Evolutionary conservation across 2,329 filamentous ascomycete species (phyloP).

Genomic region (Elsinoe fawcettii): DNA sequence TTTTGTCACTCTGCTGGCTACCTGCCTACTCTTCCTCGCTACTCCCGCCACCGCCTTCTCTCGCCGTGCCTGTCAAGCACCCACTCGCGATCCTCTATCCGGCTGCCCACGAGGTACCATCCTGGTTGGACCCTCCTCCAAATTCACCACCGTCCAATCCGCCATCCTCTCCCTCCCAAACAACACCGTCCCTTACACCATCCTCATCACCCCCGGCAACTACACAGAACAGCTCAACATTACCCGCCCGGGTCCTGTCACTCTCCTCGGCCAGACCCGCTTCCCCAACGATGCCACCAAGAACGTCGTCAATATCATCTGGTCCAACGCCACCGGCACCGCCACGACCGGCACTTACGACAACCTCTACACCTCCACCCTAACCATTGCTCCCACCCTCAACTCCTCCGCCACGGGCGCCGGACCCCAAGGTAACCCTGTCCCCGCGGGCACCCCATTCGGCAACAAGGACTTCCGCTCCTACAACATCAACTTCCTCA

Average conservation of each 20-base stretch:
- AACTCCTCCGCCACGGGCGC: conserved; percentile 55
- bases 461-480: conserved; percentile 56
- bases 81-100: conserved; percentile 30
- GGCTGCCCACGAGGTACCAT: conserved; percentile 33
- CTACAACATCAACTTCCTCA: conserved; percentile 61
- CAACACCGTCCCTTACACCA: conserved; percentile 42
- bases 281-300: conserved; percentile 39
- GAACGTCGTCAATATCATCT: conserved; percentile 51
- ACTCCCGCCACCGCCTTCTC: conserved; percentile 15
- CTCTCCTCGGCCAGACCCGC: conserved; percentile 52
- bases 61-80: conserved; percentile 30
- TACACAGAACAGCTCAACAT: conserved; percentile 61
- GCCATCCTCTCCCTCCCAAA: conserved; percentile 42
- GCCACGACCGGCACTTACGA: conserved; percentile 40
- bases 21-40: conserved; percentile 4
- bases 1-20: not conserved
- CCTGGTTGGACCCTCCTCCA: conserved; percentile 23
- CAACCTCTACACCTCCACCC: conserved; percentile 54
- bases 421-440: conserved; percentile 54
- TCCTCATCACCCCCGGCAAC: conserved; percentile 53
- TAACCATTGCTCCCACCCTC: conserved; percentile 57
- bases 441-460: conserved; percentile 54
- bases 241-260: conserved; percentile 53
- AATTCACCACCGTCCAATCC: conserved; percentile 37
- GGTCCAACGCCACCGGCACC: conserved; percentile 49